phyloP scores from a whole-genome alignment of 305 asterid species.

The Fraxinus ornus region DNA sequence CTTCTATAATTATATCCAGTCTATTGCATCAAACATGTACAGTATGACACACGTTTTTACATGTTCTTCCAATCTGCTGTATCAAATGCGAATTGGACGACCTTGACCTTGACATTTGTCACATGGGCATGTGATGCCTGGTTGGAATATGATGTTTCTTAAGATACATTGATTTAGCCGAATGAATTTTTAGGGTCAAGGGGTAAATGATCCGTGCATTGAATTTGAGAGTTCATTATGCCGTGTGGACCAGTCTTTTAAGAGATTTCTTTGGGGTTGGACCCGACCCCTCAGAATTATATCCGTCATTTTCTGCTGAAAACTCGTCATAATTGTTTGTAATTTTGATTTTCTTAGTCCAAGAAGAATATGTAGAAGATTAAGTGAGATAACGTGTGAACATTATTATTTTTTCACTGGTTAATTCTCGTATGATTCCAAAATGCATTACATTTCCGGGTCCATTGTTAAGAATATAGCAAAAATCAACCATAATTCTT shows the following conservation, averaged over 20 bases:
- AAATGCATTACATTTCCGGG: neutral
- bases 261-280: neutral
- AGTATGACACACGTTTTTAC: neutral
- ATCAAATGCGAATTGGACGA: neutral
- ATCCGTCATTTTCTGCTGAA: constrained; percentile 12
- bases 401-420: neutral
- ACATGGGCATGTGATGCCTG: neutral
- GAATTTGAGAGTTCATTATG: constrained; percentile 1
- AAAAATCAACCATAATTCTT: neutral
- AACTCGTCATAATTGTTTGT: neutral
- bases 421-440: neutral
- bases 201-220: neutral
- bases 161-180: neutral
- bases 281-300: neutral
- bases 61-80: neutral
- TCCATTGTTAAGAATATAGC: neutral
- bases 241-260: constrained; percentile 6
- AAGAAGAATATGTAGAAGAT: neutral
- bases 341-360: neutral
- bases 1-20: neutral
- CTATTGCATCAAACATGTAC: neutral
- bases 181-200: neutral
- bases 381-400: neutral
- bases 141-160: neutral
- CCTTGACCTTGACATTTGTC: neutral